Evolutionary conservation across 192 early-diverging fungal genomes (phyloP).

Genomic region (Coemansia sp.): DNA sequence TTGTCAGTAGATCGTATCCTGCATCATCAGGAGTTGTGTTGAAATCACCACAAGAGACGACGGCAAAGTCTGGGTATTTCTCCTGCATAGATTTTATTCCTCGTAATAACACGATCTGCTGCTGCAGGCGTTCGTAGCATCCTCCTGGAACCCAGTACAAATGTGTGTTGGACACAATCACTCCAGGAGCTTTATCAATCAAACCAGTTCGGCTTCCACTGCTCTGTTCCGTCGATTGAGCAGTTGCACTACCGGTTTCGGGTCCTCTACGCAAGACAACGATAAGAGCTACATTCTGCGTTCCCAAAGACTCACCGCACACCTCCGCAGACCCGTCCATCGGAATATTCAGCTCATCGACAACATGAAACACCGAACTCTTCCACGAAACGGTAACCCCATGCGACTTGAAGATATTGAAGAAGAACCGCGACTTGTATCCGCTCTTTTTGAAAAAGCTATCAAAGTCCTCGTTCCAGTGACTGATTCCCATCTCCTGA

Average conservation of each 20-base stretch:
- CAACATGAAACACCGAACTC: constrained; percentile 18
- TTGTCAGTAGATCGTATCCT: constrained; percentile 58
- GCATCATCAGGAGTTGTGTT: constrained; percentile 64
- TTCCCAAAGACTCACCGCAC: constrained; percentile 34
- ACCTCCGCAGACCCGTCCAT: constrained; percentile 37
- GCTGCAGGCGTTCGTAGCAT: constrained; percentile 51
- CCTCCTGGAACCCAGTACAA: constrained; percentile 43
- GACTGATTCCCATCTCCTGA: constrained; percentile 56
- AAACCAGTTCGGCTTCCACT: background rate
- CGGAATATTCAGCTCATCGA: constrained; percentile 19
- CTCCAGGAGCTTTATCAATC: constrained; percentile 8
- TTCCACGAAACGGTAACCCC: constrained; percentile 47
- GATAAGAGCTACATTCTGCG: constrained; percentile 47
- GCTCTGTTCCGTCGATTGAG: background rate
- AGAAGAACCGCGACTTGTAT: constrained; percentile 40
- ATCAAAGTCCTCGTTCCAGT: constrained; percentile 34
- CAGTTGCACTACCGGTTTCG: background rate
- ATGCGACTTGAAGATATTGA: constrained; percentile 36
- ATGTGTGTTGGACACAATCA: constrained; percentile 52
- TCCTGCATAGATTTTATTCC: constrained; percentile 26
- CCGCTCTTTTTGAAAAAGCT: constrained; percentile 23
- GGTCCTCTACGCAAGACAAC: constrained; percentile 19
- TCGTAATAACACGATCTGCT: constrained; percentile 35
- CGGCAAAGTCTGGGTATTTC: constrained; percentile 21
- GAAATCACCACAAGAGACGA: constrained; percentile 53